Conservation (phyloP, 2,329 filamentous ascomycete genomes). For the Colletotrichum sp. region DNA sequence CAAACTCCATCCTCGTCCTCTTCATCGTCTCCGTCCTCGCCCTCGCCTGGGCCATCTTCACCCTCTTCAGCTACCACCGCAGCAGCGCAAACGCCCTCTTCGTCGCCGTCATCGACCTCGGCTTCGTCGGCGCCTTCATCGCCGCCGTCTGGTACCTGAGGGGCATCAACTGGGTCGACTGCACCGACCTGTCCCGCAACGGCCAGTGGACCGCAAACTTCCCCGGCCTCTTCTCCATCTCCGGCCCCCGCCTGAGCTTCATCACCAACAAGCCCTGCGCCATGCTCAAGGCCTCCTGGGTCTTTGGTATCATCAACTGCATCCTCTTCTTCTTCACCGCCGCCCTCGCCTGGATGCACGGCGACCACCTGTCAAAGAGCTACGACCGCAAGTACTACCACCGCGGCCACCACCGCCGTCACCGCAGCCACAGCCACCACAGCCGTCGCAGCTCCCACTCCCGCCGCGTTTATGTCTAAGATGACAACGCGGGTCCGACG, state of each 20-base stretch:
- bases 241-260: slow-evolving; percentile 55
- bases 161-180: slow-evolving; percentile 68
- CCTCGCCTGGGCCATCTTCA: slow-evolving; percentile 67
- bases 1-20: slow-evolving; percentile 67
- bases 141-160: slow-evolving; percentile 65
- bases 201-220: slow-evolving; percentile 62
- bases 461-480: slow-evolving; percentile 24
- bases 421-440: slow-evolving; percentile 40
- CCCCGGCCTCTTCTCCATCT: slow-evolving; percentile 65
- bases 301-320: slow-evolving; percentile 86
- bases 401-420: slow-evolving; percentile 26
- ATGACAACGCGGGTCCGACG: not conserved
- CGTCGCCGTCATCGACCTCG: slow-evolving; percentile 64
- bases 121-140: slow-evolving; percentile 69
- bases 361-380: slow-evolving; percentile 43
- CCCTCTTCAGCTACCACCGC: slow-evolving; percentile 71
- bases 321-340: slow-evolving; percentile 82
- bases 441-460: slow-evolving; percentile 28
- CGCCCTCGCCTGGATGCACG: slow-evolving; percentile 69
- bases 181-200: slow-evolving; percentile 60
- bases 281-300: slow-evolving; percentile 91
- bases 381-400: slow-evolving; percentile 47
- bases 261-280: slow-evolving; percentile 78
- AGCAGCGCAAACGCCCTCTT: slow-evolving; percentile 65
- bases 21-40: slow-evolving; percentile 72